These are phyloP conservation scores for Suhomyces anneliseae DNA, from an alignment of 1,139 yeast species.

Conservation along the genomic window DNA sequence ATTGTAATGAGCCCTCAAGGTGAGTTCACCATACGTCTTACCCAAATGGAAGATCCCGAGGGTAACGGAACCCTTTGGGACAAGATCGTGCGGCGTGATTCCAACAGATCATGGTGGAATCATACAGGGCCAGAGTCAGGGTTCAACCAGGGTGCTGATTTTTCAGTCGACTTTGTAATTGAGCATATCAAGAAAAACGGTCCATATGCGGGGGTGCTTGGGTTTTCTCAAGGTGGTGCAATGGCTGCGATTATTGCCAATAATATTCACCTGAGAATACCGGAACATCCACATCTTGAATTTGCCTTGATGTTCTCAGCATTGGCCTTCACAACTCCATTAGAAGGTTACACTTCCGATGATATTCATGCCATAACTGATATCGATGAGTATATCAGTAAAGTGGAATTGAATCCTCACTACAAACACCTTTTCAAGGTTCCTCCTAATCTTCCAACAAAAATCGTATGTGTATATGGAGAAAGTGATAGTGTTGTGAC, in stretches of 20 bases:
- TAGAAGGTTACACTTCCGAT: background rate
- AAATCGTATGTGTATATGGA: constrained; percentile 33
- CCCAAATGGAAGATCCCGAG: background rate
- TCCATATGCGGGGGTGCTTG: constrained; percentile 85
- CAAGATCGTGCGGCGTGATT: constrained; percentile 39
- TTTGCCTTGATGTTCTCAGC: constrained; percentile 55
- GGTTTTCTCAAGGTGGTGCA: constrained; percentile 95
- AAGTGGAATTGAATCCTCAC: constrained; percentile 5
- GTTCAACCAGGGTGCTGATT: constrained; percentile 36
- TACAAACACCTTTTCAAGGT: constrained; percentile 20
- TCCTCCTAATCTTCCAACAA: constrained; percentile 19
- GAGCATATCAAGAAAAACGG: constrained; percentile 65
- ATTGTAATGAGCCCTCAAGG: constrained; percentile 18
- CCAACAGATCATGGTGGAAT: constrained; percentile 54
- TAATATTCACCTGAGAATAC: constrained; percentile 37
- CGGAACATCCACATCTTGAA: constrained; percentile 43
- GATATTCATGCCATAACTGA: constrained; percentile 19
- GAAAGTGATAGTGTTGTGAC: constrained; percentile 36
- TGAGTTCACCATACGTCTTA: background rate
- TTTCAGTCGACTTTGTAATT: constrained; percentile 43
- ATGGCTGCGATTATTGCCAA: constrained; percentile 61
- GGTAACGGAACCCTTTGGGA: constrained; percentile 32
- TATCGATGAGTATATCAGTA: constrained; percentile 4
- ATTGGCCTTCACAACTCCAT: constrained; percentile 52
- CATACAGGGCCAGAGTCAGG: constrained; percentile 41